Percentiles rank a stretch among this genome's conserved stretches.
Conservation (phyloP, 108 stramenopile genomes). For the Cafeteria roenbergensis region DNA sequence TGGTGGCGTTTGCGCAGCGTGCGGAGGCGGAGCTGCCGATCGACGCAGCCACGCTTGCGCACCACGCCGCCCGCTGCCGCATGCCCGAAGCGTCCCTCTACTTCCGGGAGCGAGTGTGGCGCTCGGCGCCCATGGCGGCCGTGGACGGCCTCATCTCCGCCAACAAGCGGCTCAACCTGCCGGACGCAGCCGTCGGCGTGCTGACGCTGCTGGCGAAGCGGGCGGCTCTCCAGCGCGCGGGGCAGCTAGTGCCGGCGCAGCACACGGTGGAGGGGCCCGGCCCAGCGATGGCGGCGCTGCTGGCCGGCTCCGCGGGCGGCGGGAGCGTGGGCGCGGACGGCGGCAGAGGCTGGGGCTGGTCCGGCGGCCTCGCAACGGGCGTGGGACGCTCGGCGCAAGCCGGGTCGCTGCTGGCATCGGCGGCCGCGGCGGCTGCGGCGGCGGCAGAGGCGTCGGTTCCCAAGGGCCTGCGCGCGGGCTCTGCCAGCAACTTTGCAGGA, state of each 20-base stretch:
- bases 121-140: conserved; percentile 28
- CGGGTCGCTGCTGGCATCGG: conserved; percentile 83
- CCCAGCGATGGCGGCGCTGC: too few relatives aligned
- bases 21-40: conserved; percentile 78
- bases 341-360: conserved; percentile 5
- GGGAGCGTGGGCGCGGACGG: too few relatives aligned
- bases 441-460: too few relatives aligned
- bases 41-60: conserved; percentile 67
- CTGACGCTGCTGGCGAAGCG: conserved; percentile 32
- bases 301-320: too few relatives aligned
- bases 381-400: conserved; percentile 83
- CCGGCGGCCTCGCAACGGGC: conserved; percentile 35
- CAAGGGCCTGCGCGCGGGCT: too few relatives aligned
- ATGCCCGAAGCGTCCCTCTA: not conserved
- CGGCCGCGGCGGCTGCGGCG: too few relatives aligned
- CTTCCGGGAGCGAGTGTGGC: not conserved
- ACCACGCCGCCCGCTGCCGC: conserved; percentile 23
- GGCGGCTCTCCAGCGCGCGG: not conserved
- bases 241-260: not conserved
- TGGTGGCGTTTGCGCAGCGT: conserved; percentile 96
- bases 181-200: conserved; percentile 85
- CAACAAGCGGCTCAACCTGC: conserved; percentile 86
- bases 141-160: conserved; percentile 84
- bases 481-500: too few relatives aligned
- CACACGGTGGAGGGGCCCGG: conserved; percentile 2